Evolutionary conservation across 2,329 filamentous ascomycete species (phyloP).

Genomic region (Scedosporium apiospermum): DNA sequence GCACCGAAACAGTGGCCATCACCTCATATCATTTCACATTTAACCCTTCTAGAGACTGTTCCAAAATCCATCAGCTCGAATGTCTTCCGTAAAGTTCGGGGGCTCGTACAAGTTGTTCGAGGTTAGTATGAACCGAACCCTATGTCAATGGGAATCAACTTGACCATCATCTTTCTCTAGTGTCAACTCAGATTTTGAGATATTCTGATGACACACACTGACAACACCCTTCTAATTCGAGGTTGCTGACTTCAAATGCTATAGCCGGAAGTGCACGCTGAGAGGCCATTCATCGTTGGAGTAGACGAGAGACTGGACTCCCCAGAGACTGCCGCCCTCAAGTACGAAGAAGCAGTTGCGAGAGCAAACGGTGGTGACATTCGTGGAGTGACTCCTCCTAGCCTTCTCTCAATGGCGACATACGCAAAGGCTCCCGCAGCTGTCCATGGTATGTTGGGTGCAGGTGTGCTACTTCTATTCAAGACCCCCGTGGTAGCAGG

Average conservation of each 20-base stretch:
- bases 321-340: conserved; percentile 45
- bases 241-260: conserved; percentile 1
- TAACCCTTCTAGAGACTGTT: conserved; percentile 12
- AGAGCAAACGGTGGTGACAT: conserved; percentile 43
- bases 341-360: conserved; percentile 46
- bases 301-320: conserved; percentile 47
- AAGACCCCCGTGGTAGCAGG: background rate
- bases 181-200: background rate
- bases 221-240: conserved; percentile 10
- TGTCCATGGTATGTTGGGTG: conserved; percentile 65
- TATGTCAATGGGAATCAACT: background rate
- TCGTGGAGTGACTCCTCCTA: conserved; percentile 45
- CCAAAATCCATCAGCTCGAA: conserved; percentile 36
- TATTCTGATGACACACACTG: background rate
- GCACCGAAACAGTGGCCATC: conserved; percentile 24
- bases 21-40: conserved; percentile 15
- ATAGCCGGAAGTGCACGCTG: conserved; percentile 43
- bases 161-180: background rate
- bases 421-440: conserved; percentile 72
- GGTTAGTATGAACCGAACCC: conserved; percentile 33
- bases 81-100: conserved; percentile 49
- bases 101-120: conserved; percentile 48
- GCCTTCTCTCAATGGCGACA: conserved; percentile 28
- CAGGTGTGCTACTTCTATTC: background rate
- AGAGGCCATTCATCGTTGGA: conserved; percentile 45